These are phyloP conservation scores for Pyrenochaeta sp. DNA, from an alignment of 2,329 filamentous ascomycete species.

Conservation along the genomic window DNA sequence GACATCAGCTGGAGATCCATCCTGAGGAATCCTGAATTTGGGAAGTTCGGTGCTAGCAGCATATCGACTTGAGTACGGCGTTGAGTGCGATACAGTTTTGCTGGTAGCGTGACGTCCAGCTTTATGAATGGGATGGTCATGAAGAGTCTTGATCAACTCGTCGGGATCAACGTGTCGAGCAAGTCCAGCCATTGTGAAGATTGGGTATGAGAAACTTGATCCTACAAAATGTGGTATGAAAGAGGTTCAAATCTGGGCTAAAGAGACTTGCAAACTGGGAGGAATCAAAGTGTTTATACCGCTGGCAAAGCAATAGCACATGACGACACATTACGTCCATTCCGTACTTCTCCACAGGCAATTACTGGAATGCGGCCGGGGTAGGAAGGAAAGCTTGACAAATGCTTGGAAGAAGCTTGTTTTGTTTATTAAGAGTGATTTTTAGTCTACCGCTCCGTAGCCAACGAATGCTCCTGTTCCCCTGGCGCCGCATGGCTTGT, in stretches of 20 bases:
- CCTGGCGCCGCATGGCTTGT: no score
- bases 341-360: background rate
- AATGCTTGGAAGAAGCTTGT: constrained; percentile 41
- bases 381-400: constrained; percentile 34
- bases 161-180: constrained; percentile 61
- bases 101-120: constrained; percentile 47
- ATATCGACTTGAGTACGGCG: constrained; percentile 66
- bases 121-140: constrained; percentile 54
- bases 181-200: constrained; percentile 57
- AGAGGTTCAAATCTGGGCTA: background rate
- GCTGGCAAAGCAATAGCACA: background rate
- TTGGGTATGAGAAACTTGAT: no score
- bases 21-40: constrained; percentile 65
- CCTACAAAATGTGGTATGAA: no score
- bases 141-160: constrained; percentile 62
- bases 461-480: constrained; percentile 1
- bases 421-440: constrained; percentile 7
- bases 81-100: constrained; percentile 58
- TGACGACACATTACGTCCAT: constrained; percentile 20
- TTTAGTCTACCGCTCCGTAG: background rate
- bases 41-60: constrained; percentile 63
- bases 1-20: constrained; percentile 67
- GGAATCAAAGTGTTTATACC: background rate
- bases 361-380: constrained; percentile 3
- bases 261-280: background rate